Percentiles rank a stretch among this genome's conserved stretches.
These are phyloP conservation scores for Phytophthora aleatoria DNA, from an alignment of 352 stramenopile genomes.

Conservation along the genomic window DNA sequence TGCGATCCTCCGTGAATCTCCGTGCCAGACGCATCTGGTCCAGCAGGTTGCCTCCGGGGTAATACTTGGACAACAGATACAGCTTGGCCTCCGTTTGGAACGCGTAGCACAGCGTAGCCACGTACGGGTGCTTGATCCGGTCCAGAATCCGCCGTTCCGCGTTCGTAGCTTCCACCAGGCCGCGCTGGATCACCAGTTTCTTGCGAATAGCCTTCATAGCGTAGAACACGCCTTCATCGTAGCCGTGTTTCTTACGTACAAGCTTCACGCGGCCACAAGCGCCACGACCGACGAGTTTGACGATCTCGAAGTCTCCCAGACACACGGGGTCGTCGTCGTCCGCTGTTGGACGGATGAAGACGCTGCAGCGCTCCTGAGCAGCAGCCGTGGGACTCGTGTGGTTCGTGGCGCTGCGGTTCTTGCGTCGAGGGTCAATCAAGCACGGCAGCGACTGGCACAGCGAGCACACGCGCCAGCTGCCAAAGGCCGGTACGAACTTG, in stretches of 20 bases:
- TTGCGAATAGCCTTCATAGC: conserved; percentile 91
- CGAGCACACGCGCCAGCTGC: conserved; percentile 80
- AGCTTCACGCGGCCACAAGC: conserved; percentile 87
- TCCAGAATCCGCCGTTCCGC: conserved; percentile 89
- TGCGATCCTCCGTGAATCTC: conserved; percentile 93
- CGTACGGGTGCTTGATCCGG: conserved; percentile 96
- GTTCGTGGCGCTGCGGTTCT: conserved; percentile 68
- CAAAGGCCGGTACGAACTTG: conserved; percentile 82
- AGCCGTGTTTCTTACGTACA: conserved; percentile 87
- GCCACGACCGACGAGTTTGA: conserved; percentile 97
- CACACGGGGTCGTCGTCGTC: conserved; percentile 66
- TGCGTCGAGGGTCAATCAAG: conserved; percentile 78
- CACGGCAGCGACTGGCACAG: conserved; percentile 81
- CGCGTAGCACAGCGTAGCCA: conserved; percentile 93
- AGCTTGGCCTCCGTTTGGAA: conserved; percentile 92
- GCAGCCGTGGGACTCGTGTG: conserved; percentile 59
- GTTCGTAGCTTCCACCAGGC: conserved; percentile 91
- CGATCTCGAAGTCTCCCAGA: conserved; percentile 95
- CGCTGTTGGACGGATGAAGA: conserved; percentile 75
- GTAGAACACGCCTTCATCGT: conserved; percentile 82
- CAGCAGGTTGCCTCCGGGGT: conserved; percentile 94
- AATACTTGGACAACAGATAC: conserved; percentile 95
- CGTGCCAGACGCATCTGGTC: conserved; percentile 91
- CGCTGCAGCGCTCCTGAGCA: conserved; percentile 55
- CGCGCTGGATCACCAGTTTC: conserved; percentile 84